Evolutionary conservation across 306 rosid species (phyloP).

Genomic region (Cucurbita argyrosperma): DNA sequence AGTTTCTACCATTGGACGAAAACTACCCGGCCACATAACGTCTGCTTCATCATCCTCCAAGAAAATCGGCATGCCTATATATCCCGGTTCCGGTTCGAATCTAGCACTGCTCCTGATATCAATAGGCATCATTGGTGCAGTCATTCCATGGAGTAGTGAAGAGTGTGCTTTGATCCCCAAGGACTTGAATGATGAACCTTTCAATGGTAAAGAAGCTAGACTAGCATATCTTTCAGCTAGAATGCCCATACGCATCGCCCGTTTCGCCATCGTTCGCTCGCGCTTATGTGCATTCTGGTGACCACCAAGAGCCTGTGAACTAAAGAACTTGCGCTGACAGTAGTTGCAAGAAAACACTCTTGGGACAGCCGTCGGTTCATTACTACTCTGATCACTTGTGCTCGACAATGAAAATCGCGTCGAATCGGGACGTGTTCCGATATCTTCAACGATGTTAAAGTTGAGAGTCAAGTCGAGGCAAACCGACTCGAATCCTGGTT

Average conservation of each 20-base stretch:
- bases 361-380: conserved; percentile 33
- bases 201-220: conserved; percentile 63
- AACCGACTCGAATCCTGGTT: conserved; percentile 18
- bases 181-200: conserved; percentile 57
- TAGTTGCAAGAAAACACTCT: conserved; percentile 76
- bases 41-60: conserved; percentile 57
- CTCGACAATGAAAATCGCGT: conserved; percentile 54
- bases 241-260: conserved; percentile 72
- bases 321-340: conserved; percentile 76
- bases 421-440: conserved; percentile 20
- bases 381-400: conserved; percentile 71
- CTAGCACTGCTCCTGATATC: conserved; percentile 32
- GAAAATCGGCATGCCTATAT: conserved; percentile 45
- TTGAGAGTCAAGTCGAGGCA: conserved; percentile 61
- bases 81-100: conserved; percentile 50
- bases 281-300: conserved; percentile 92
- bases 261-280: conserved; percentile 69
- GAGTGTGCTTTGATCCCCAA: conserved; percentile 82
- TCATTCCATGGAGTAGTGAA: conserved; percentile 43
- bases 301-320: conserved; percentile 95
- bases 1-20: conserved; percentile 32
- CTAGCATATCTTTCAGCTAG: conserved; percentile 54
- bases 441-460: conserved; percentile 28
- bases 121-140: conserved; percentile 32
- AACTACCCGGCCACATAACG: conserved; percentile 82